Conservation (phyloP, 2,329 filamentous ascomycete genomes). For the Coniochaeta sp. region DNA sequence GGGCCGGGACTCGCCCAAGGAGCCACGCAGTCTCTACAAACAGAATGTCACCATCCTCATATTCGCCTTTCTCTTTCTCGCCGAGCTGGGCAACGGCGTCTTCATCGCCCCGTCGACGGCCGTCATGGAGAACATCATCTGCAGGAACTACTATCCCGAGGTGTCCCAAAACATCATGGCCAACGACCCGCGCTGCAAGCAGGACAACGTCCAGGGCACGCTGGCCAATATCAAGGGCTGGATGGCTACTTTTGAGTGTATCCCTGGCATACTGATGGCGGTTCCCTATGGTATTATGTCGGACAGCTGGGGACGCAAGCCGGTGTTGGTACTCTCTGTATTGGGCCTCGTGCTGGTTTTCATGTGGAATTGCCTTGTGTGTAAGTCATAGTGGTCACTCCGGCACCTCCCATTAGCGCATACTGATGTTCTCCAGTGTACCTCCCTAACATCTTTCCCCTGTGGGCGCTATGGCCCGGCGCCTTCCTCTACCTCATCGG, state of each 20-base stretch:
- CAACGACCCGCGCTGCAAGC: slow-evolving; percentile 41
- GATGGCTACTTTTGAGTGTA: slow-evolving; percentile 33
- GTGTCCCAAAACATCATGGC: slow-evolving; percentile 21
- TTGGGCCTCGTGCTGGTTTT: slow-evolving; percentile 12
- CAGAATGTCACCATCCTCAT: slow-evolving; percentile 19
- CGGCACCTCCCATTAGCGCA: too few species aligned
- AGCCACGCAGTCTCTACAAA: slow-evolving; percentile 14
- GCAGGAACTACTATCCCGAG: slow-evolving; percentile 38
- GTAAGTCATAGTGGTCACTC: slow-evolving; percentile 14
- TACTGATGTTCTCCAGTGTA: slow-evolving; percentile 19
- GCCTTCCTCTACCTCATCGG: slow-evolving; percentile 31
- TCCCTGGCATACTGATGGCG: slow-evolving; percentile 36
- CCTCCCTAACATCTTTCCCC: slow-evolving; percentile 29
- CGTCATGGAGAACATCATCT: slow-evolving; percentile 47
- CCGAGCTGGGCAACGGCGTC: slow-evolving; percentile 30
- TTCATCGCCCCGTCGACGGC: slow-evolving; percentile 34
- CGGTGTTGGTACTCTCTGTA: slow-evolving; percentile 29
- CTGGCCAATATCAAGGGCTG: slow-evolving; percentile 46
- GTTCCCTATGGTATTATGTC: slow-evolving; percentile 39
- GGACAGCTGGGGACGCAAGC: slow-evolving; percentile 36
- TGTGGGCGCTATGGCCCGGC: slow-evolving; percentile 30
- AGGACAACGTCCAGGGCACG: slow-evolving; percentile 38
- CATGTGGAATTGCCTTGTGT: slow-evolving; percentile 15
- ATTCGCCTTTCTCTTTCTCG: slow-evolving; percentile 29
- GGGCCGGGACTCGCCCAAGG: slow-evolving; percentile 1